phyloP scores from a whole-genome alignment of 495 filamentous ascomycete species.

The Aspergillus nanangensis region DNA sequence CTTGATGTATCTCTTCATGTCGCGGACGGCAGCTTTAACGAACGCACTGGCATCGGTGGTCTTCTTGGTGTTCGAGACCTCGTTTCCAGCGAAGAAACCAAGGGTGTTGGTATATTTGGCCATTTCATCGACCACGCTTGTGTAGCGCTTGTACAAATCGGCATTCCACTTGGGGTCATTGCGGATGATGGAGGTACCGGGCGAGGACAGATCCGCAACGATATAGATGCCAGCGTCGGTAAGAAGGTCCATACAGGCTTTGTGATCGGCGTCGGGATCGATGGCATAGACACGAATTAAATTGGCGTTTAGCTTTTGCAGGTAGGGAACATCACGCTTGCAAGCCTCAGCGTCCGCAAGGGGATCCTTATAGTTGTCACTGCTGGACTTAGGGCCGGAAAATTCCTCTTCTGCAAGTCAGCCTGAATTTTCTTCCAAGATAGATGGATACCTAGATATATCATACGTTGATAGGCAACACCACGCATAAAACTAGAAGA shows the following conservation, averaged over 20 bases:
- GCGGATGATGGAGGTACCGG: constrained; percentile 76
- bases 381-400: constrained; percentile 21
- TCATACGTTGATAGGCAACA: constrained; percentile 74
- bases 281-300: constrained; percentile 90
- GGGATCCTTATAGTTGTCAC: constrained; percentile 55
- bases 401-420: constrained; percentile 40
- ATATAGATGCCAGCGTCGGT: constrained; percentile 87
- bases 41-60: constrained; percentile 82
- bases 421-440: background rate
- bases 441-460: background rate
- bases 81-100: constrained; percentile 95
- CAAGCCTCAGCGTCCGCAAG: constrained; percentile 64
- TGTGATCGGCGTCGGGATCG: constrained; percentile 71
- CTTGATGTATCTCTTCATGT: constrained; percentile 87
- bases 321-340: constrained; percentile 72
- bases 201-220: constrained; percentile 80
- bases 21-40: constrained; percentile 92
- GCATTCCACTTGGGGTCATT: constrained; percentile 71
- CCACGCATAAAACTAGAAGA: constrained; percentile 64
- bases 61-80: constrained; percentile 78
- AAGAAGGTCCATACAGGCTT: constrained; percentile 73
- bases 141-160: constrained; percentile 71
- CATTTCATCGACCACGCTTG: constrained; percentile 72
- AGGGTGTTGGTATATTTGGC: constrained; percentile 75
- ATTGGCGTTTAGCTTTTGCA: constrained; percentile 74